Evolutionary conservation across 345 rosid genomes (phyloP).

Genomic region (Jatropha curcas): DNA sequence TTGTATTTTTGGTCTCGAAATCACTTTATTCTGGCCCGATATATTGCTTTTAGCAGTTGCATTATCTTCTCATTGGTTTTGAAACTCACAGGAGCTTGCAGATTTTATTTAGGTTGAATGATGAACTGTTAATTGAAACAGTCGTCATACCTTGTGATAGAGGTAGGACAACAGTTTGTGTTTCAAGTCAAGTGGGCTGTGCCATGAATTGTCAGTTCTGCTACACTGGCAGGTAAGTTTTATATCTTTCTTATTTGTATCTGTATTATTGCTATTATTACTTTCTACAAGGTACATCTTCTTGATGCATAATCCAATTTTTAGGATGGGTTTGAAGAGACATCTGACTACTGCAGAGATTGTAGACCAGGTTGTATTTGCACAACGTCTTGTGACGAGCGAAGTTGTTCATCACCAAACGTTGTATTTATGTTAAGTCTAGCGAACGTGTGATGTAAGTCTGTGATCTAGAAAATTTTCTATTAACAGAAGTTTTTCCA

Average conservation of each 20-base stretch:
- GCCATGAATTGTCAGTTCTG: slow-evolving; percentile 99
- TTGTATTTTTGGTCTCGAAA: slow-evolving; percentile 2
- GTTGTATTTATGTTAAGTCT: slow-evolving; percentile 85
- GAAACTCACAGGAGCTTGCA: slow-evolving; percentile 78
- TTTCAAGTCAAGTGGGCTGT: slow-evolving; percentile 92
- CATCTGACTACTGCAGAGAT: slow-evolving; percentile 87
- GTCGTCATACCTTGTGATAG: slow-evolving; percentile 86
- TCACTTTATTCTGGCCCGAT: too few species aligned
- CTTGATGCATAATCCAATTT: slow-evolving; percentile 12
- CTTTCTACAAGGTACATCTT: slow-evolving; percentile 12
- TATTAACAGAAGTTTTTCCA: neutral
- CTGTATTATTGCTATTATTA: neutral
- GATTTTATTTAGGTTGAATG: slow-evolving; percentile 81
- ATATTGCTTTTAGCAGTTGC: slow-evolving; percentile 9
- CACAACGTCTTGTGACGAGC: slow-evolving; percentile 55
- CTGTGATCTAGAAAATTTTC: neutral
- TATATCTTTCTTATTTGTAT: neutral
- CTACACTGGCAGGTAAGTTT: slow-evolving; percentile 74
- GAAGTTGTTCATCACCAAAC: slow-evolving; percentile 79
- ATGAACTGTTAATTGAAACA: slow-evolving; percentile 77
- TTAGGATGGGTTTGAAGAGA: slow-evolving; percentile 88
- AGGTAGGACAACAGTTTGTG: slow-evolving; percentile 87
- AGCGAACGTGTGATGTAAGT: too few species aligned
- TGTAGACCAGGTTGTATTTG: slow-evolving; percentile 83
- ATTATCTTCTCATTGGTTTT: slow-evolving; percentile 61